A percentile compares a stretch with the other conserved stretches of the same genome.
Evolutionary conservation across 2,329 filamentous ascomycete genomes (phyloP).

Genomic region (Cercospora sp.): DNA sequence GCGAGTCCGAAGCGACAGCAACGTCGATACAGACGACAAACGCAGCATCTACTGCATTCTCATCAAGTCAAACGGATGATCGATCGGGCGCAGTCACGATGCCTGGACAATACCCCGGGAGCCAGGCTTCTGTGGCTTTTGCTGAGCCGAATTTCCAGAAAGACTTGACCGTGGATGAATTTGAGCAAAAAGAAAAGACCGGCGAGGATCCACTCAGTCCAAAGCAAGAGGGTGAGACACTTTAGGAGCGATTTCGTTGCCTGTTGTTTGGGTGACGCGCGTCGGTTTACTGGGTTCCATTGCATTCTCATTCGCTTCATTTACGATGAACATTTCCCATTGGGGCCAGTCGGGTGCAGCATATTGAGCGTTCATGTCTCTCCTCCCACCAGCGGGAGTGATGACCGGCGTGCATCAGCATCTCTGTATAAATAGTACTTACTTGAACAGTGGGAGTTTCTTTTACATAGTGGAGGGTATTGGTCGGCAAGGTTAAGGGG

Average conservation of each 20-base stretch:
- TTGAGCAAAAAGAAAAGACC: constrained; percentile 18
- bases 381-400: not conserved
- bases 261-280: not conserved
- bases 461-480: not conserved
- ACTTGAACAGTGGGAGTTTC: not conserved
- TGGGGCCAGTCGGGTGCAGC: not conserved
- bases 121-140: constrained; percentile 8
- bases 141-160: constrained; percentile 18
- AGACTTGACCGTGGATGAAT: constrained; percentile 21
- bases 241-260: constrained; percentile 13
- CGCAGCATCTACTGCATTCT: not conserved
- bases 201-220: constrained; percentile 11
- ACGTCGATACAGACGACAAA: constrained; percentile 13
- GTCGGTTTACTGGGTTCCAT: not conserved
- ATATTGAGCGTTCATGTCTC: constrained; percentile 5
- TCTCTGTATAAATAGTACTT: not conserved
- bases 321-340: not conserved
- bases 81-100: constrained; percentile 14
- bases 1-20: constrained; percentile 21
- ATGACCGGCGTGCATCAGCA: not conserved
- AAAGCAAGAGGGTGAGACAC: constrained; percentile 6
- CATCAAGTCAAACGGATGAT: not conserved
- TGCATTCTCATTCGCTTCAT: not conserved
- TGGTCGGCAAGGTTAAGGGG: not conserved
- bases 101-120: constrained; percentile 17